A percentile compares a stretch with the other conserved stretches of the same genome.
phyloP scores from a whole-genome alignment of 2,329 filamentous ascomycete genomes.

The Sarocladium kiliense region DNA sequence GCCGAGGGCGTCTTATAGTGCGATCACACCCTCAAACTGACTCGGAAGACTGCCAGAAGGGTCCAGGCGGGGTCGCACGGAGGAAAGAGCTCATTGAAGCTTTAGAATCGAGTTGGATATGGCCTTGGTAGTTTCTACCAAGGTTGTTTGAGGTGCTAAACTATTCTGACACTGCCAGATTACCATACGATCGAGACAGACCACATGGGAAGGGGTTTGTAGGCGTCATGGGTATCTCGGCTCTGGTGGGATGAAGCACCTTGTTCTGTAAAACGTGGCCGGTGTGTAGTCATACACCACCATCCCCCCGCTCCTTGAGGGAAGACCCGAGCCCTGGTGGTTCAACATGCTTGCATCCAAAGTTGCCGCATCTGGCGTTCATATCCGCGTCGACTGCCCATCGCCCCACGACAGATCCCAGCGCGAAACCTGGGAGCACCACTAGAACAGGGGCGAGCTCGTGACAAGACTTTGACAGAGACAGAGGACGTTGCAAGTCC shows the following conservation, averaged over 20 bases:
- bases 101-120: too few species aligned
- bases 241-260: too few species aligned
- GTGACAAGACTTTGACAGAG: neutral
- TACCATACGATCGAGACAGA: too few species aligned
- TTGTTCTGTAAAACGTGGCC: too few species aligned
- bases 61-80: neutral
- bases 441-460: neutral
- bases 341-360: neutral
- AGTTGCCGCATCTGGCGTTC: constrained; percentile 6
- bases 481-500: neutral
- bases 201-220: too few species aligned
- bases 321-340: neutral
- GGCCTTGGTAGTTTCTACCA: too few species aligned
- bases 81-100: neutral
- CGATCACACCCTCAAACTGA: constrained; percentile 1
- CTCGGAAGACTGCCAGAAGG: neutral
- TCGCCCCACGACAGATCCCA: constrained; percentile 3
- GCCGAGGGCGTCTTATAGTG: neutral
- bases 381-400: constrained; percentile 7
- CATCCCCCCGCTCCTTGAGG: too few species aligned
- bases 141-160: too few species aligned
- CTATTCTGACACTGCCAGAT: too few species aligned
- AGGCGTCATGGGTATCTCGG: too few species aligned
- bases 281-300: too few species aligned
- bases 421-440: neutral